phyloP scores from a whole-genome alignment of 495 filamentous ascomycete species.

The Lophium mytilinum region DNA sequence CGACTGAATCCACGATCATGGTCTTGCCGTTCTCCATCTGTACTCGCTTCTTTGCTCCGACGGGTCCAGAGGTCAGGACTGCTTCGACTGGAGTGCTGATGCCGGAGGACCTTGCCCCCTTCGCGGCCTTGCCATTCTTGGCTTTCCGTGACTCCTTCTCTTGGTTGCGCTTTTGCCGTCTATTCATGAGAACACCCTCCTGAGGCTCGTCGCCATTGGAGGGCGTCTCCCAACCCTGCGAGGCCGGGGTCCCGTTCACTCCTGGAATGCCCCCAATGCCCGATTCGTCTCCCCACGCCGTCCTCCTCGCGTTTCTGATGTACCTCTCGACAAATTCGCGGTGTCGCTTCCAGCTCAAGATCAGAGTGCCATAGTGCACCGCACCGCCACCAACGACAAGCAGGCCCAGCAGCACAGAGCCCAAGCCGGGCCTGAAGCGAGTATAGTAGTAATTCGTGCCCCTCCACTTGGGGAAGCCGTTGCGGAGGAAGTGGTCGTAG shows the following conservation, averaged over 20 bases:
- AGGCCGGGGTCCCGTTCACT: conserved; percentile 26
- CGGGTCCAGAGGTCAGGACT: conserved; percentile 35
- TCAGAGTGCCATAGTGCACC: conserved; percentile 75
- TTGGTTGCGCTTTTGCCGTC: conserved; percentile 78
- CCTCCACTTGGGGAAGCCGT: conserved; percentile 94
- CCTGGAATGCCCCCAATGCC: conserved; percentile 61
- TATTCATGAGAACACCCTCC: conserved; percentile 54
- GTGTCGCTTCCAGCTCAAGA: conserved; percentile 80
- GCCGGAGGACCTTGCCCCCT: conserved; percentile 35
- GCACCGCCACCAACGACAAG: conserved; percentile 77
- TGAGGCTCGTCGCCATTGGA: conserved; percentile 38
- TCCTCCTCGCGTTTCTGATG: conserved; percentile 77
- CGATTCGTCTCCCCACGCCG: conserved; percentile 79
- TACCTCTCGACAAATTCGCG: conserved; percentile 84
- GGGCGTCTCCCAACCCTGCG: conserved; percentile 30
- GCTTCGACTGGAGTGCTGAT: conserved; percentile 35
- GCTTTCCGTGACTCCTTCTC: conserved; percentile 60
- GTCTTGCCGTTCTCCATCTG: conserved; percentile 92
- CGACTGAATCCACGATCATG: conserved; percentile 80
- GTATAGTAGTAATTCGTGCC: conserved; percentile 97
- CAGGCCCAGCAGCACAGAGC: conserved; percentile 72
- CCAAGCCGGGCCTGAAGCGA: conserved; percentile 82
- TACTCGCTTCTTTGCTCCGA: conserved; percentile 71
- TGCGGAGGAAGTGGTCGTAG: conserved; percentile 89
- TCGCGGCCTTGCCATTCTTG: conserved; percentile 37